Evolutionary conservation across 352 stramenopile species (phyloP).

Genomic region (Peronospora farinosa): DNA sequence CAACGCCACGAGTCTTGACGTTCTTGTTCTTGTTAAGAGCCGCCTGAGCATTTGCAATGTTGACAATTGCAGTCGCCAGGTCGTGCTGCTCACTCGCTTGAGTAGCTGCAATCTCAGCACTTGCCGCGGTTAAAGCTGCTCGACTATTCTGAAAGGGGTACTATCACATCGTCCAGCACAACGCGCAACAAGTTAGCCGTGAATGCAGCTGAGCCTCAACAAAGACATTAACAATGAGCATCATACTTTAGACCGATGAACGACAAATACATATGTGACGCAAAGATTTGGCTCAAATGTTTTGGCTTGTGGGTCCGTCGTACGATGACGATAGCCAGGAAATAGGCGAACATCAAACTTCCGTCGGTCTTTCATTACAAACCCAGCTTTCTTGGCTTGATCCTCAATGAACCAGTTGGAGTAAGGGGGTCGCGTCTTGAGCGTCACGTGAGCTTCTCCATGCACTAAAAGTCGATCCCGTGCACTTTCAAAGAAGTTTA

Average conservation of each 20-base stretch:
- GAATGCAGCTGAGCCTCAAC: not conserved
- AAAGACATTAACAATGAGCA: not conserved
- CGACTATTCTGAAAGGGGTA: slow-evolving; percentile 32
- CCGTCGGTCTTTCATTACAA: slow-evolving; percentile 72
- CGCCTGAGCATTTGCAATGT: slow-evolving; percentile 22
- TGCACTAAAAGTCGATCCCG: slow-evolving; percentile 43
- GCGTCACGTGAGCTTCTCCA: slow-evolving; percentile 76
- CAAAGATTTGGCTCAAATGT: slow-evolving; percentile 78
- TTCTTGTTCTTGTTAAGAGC: slow-evolving; percentile 6
- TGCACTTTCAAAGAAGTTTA: slow-evolving; percentile 83
- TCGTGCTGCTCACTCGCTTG: slow-evolving; percentile 22
- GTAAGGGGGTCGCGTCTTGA: slow-evolving; percentile 84
- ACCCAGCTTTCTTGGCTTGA: slow-evolving; percentile 56
- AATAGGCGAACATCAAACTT: slow-evolving; percentile 71
- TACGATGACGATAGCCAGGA: slow-evolving; percentile 83
- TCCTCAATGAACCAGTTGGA: slow-evolving; percentile 86
- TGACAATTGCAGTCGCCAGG: slow-evolving; percentile 26
- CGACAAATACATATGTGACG: slow-evolving; percentile 82
- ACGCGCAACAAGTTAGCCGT: slow-evolving; percentile 5
- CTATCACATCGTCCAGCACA: slow-evolving; percentile 15
- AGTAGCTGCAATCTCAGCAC: slow-evolving; percentile 10
- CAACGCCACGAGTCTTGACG: not conserved
- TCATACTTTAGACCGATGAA: slow-evolving; percentile 68
- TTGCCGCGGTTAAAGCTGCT: slow-evolving; percentile 14
- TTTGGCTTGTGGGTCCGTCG: slow-evolving; percentile 81